These are phyloP conservation scores for Boletus patriciae DNA, from an alignment of 768 basidiomycete genomes.

Conservation along the genomic window DNA sequence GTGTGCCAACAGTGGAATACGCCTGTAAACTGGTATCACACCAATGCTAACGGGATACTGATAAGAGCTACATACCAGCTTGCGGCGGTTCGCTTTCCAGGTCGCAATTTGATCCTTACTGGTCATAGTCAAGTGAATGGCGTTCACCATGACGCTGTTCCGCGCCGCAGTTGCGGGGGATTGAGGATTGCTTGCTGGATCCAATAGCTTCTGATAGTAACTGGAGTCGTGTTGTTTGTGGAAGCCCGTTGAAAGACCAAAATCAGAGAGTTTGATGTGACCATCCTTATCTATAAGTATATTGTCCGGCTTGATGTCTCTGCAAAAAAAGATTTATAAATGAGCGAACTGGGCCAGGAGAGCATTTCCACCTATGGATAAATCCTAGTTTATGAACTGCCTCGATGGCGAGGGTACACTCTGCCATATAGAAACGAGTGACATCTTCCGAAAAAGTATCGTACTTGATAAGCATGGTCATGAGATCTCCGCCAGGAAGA, in stretches of 20 bases:
- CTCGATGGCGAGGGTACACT: slow-evolving; percentile 96
- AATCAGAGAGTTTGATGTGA: slow-evolving; percentile 97
- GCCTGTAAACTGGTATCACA: slow-evolving; percentile 51
- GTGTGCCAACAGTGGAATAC: slow-evolving; percentile 97
- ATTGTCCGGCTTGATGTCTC: slow-evolving; percentile 99
- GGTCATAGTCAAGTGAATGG: slow-evolving; percentile 94
- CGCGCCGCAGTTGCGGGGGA: slow-evolving; percentile 52
- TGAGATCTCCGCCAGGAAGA: slow-evolving; percentile 94
- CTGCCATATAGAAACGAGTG: slow-evolving; percentile 97
- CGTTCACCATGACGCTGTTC: slow-evolving; percentile 97
- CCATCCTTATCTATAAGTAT: slow-evolving; percentile 89
- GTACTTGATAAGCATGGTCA: slow-evolving; percentile 99
- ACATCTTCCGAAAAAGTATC: slow-evolving; percentile 99
- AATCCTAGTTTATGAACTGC: slow-evolving; percentile 97
- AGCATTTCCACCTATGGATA: slow-evolving; percentile 77
- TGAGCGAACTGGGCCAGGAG: background rate
- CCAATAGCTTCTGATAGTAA: slow-evolving; percentile 90
- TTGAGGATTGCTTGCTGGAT: slow-evolving; percentile 52
- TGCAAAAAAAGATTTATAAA: slow-evolving; percentile 31
- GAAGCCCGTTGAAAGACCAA: slow-evolving; percentile 98
- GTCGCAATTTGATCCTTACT: slow-evolving; percentile 93
- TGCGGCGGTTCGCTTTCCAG: slow-evolving; percentile 98
- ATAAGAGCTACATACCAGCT: slow-evolving; percentile 61
- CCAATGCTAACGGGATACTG: background rate
- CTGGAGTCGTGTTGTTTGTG: slow-evolving; percentile 96